phyloP scores from a whole-genome alignment of 768 basidiomycete species.

The Candolleomyces aberdarensis region DNA sequence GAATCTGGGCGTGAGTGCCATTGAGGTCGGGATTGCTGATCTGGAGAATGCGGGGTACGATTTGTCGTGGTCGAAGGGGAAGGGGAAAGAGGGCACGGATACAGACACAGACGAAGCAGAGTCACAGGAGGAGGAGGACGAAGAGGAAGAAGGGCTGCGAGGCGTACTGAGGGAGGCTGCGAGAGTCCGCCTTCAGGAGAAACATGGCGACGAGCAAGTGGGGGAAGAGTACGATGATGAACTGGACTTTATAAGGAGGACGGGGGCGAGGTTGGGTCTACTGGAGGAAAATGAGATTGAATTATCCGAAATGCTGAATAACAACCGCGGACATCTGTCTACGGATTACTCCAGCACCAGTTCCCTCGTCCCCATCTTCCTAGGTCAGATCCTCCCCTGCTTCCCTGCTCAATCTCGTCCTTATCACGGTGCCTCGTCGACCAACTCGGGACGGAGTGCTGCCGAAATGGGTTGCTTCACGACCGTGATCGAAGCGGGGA shows the following conservation, averaged over 20 bases:
- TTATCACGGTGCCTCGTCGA: too few relatives aligned
- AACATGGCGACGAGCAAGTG: too few relatives aligned
- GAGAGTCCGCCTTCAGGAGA: too few relatives aligned
- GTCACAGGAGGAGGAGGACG: too few relatives aligned
- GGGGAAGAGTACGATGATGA: too few relatives aligned
- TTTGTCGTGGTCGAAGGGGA: not conserved
- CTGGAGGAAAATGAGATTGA: not conserved
- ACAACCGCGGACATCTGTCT: not conserved
- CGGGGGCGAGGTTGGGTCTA: too few relatives aligned
- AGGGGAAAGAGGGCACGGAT: not conserved
- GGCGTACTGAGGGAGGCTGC: too few relatives aligned
- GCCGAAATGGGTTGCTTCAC: not conserved
- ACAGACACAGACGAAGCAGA: not conserved
- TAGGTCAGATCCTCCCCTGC: not conserved
- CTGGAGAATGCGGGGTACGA: not conserved
- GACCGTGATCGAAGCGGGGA: not conserved
- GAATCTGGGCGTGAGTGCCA: constrained; percentile 6
- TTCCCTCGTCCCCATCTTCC: not conserved
- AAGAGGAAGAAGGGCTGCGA: too few relatives aligned
- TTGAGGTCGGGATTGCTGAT: not conserved
- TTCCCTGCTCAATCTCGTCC: not conserved
- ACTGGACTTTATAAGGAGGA: too few relatives aligned
- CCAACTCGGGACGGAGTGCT: not conserved
- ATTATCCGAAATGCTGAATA: not conserved
- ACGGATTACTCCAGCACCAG: not conserved